Conservation (phyloP, 2,329 filamentous ascomycete species). For the Coleophoma eucalyptorum region DNA sequence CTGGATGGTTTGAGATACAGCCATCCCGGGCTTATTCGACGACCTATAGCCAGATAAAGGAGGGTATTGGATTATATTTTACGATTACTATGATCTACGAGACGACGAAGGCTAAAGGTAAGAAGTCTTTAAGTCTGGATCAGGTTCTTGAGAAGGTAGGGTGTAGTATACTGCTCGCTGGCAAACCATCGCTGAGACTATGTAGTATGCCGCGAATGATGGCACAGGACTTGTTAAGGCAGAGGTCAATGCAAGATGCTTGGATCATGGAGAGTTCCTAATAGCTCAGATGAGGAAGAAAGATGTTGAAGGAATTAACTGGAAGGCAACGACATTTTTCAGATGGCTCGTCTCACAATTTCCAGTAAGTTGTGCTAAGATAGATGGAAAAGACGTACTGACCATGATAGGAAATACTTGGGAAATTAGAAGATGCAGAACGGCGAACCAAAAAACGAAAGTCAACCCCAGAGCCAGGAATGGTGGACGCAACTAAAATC, state of each 20-base stretch:
- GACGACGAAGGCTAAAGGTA: conserved; percentile 25
- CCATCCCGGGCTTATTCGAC: conserved; percentile 53
- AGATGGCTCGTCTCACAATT: conserved; percentile 37
- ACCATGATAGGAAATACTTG: background rate
- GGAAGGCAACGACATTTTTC: conserved; percentile 43
- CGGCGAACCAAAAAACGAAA: background rate
- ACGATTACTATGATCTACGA: conserved; percentile 55
- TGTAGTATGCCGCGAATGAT: conserved; percentile 44
- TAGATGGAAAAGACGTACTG: background rate
- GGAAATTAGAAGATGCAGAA: background rate
- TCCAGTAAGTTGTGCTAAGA: conserved; percentile 1
- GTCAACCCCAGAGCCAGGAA: background rate
- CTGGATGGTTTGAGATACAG: conserved; percentile 66
- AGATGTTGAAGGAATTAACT: conserved; percentile 27
- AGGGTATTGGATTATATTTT: conserved; percentile 63
- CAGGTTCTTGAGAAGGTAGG: conserved; percentile 15
- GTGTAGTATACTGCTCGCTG: conserved; percentile 21
- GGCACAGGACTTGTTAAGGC: conserved; percentile 49
- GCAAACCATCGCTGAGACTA: conserved; percentile 30
- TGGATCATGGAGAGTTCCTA: conserved; percentile 47
- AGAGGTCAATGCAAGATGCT: conserved; percentile 43
- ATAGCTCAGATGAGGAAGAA: conserved; percentile 44
- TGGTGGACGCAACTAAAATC: background rate
- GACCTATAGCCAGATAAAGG: conserved; percentile 56
- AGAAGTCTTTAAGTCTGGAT: conserved; percentile 6